These are phyloP conservation scores for Euptelea pleiosperma DNA, from an alignment of 164 flowering plant genomes.

Conservation along the genomic window DNA sequence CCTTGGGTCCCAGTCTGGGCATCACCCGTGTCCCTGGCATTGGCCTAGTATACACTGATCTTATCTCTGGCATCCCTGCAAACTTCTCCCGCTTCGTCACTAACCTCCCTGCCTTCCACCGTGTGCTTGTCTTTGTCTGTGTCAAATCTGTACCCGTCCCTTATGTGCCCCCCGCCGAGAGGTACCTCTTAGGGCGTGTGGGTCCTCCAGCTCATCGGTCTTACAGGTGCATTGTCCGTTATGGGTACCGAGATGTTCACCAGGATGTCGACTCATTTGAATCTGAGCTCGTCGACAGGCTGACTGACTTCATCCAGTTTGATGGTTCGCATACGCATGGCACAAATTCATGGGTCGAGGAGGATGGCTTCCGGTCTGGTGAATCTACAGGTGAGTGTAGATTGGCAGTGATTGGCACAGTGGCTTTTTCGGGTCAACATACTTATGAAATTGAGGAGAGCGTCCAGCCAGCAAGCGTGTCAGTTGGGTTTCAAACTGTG, in stretches of 20 bases:
- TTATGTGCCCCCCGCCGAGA: slow-evolving; percentile 62
- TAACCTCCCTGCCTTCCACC: slow-evolving; percentile 93
- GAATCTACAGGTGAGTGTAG: slow-evolving; percentile 42
- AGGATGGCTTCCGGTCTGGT: slow-evolving; percentile 31
- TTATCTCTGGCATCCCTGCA: slow-evolving; percentile 85
- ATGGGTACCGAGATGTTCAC: slow-evolving; percentile 91
- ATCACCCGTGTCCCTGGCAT: slow-evolving; percentile 90
- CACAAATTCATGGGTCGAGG: slow-evolving; percentile 20
- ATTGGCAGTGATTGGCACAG: slow-evolving; percentile 62
- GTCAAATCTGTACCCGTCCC: slow-evolving; percentile 87
- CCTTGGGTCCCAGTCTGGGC: slow-evolving; percentile 83
- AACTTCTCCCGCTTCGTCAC: slow-evolving; percentile 93
- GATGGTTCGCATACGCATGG: slow-evolving; percentile 35
- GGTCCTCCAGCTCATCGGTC: slow-evolving; percentile 80
- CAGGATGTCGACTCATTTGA: slow-evolving; percentile 86
- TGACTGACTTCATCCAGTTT: slow-evolving; percentile 66
- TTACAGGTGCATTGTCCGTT: slow-evolving; percentile 84
- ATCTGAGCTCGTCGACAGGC: slow-evolving; percentile 54
- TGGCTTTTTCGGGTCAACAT: slow-evolving; percentile 32
- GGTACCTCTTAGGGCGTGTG: slow-evolving; percentile 83
- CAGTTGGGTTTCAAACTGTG: slow-evolving; percentile 49
- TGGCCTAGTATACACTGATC: slow-evolving; percentile 79
- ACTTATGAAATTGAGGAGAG: slow-evolving; percentile 53
- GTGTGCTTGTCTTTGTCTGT: slow-evolving; percentile 72
- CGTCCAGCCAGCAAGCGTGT: slow-evolving; percentile 58